A percentile compares a stretch with the other conserved stretches of the same genome.
phyloP scores from a whole-genome alignment of 768 basidiomycete genomes.

The Mrakia frigida region DNA sequence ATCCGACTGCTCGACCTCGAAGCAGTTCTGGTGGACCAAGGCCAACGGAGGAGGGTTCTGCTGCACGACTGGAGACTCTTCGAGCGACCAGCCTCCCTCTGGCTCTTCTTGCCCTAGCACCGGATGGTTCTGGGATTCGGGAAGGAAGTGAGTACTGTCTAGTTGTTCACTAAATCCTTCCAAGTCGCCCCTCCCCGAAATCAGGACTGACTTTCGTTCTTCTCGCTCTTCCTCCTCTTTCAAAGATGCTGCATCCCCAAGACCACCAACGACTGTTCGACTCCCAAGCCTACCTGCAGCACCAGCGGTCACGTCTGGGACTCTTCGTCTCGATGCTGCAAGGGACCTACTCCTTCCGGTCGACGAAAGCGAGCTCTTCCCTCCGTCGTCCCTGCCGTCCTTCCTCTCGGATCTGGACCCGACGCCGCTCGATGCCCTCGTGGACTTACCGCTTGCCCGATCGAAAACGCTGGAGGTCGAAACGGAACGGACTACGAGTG shows the following conservation, averaged over 20 bases:
- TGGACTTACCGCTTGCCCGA: conserved; percentile 21
- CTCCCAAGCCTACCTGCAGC: conserved; percentile 2
- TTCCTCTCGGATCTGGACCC: conserved; percentile 18
- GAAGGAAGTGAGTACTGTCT: too few species aligned
- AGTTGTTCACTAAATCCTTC: too few species aligned
- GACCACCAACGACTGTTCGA: conserved; percentile 11
- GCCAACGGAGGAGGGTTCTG: conserved; percentile 5
- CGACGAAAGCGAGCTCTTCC: neutral
- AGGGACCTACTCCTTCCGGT: neutral
- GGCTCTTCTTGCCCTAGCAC: conserved; percentile 3
- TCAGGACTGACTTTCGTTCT: conserved; percentile 15
- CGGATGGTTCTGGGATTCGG: neutral
- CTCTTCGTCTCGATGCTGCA: conserved; percentile 14
- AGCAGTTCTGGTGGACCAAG: conserved; percentile 22
- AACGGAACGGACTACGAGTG: conserved; percentile 15
- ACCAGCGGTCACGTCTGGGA: conserved; percentile 11
- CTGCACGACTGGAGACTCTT: neutral
- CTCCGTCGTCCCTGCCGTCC: neutral
- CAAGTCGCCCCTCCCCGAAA: too few species aligned
- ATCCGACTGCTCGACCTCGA: neutral
- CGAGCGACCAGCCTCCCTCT: neutral
- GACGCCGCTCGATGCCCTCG: conserved; percentile 22
- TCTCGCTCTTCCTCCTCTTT: neutral
- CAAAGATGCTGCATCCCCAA: conserved; percentile 21
- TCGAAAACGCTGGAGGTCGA: neutral